These are phyloP conservation scores for Podospora sp. DNA, from an alignment of 495 filamentous ascomycete genomes.

Conservation along the genomic window DNA sequence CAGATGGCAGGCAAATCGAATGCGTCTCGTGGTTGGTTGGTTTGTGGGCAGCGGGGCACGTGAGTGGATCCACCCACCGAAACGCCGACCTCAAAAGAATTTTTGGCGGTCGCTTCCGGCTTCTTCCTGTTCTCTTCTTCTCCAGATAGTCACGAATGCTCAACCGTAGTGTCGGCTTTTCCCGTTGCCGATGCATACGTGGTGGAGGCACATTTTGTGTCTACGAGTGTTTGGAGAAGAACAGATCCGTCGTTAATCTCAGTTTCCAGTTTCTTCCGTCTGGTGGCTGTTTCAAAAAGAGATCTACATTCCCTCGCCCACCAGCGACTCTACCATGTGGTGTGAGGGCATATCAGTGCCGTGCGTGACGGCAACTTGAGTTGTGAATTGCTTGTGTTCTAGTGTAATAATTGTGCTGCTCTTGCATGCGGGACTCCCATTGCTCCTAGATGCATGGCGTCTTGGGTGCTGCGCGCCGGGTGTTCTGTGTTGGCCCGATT, in stretches of 20 bases:
- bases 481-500: no score
- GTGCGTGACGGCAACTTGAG: background rate
- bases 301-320: conserved; percentile 55
- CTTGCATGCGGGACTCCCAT: no score
- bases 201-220: conserved; percentile 43
- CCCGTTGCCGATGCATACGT: conserved; percentile 39
- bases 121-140: conserved; percentile 40
- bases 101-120: conserved; percentile 25
- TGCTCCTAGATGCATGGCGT: no score
- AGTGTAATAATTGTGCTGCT: no score
- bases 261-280: conserved; percentile 51
- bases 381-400: background rate
- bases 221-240: conserved; percentile 47
- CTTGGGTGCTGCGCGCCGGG: no score
- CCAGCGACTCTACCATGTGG: background rate
- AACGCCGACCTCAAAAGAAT: conserved; percentile 13
- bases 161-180: conserved; percentile 42
- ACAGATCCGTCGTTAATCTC: conserved; percentile 65
- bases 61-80: conserved; percentile 33
- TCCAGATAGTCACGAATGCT: conserved; percentile 55
- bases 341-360: background rate
- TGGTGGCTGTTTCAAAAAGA: conserved; percentile 60
- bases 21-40: conserved; percentile 22
- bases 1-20: conserved; percentile 31
- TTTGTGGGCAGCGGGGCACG: conserved; percentile 13